Base-by-base conservation (phyloP, 495 filamentous ascomycete species). In the Aspergillus avenaceus region DNA sequence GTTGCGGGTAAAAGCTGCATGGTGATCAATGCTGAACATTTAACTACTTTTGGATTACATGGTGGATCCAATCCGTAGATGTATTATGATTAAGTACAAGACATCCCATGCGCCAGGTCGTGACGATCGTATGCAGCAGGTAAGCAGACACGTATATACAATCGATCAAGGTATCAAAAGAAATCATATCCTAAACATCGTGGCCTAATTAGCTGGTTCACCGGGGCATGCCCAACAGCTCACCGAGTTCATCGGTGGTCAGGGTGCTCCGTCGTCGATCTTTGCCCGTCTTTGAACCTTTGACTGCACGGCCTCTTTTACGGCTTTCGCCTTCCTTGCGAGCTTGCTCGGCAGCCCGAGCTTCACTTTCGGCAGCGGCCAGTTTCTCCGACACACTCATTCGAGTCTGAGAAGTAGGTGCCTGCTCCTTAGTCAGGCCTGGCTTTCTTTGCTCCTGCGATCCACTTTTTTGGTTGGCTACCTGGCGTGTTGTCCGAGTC, bases 241-340 rank as follows among this genome's bases (percentile, higher is more conserved):
- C 80, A 46, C 86, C 82, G 40, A 89, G 57, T 55, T 90, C 86
- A 70, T 84, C 83, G n/a, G 78, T 81, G 19, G 81, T 86, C 0
- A 90, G 69, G 7, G 86, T 89, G 50, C 85, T 89, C 36, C 86
- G 68, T 57, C 86, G 70, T 44, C 86, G 72, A 40, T 73, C 78
- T 32, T 45, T 63, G 58, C 61, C 69, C 65, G 61, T 65, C 71
- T 62, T 71, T 31, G 61, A 62, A 32, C 54, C 52, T 56, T 72
- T 75, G 41, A 53, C 68, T 52, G 56, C 58, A 24, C 58, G 74
- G 60, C 67, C 80, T 66, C 62, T 64, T 49, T 71, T 71, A 29
- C 63, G 64, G n/a, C 65, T 67, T 47, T 73, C 67, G 26, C 64
- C 66, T 47, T 78, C 70, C 48, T 71, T 74, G 41, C 66, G 61